phyloP scores from a whole-genome alignment of 2,329 filamentous ascomycete genomes.

The Calycina herbarum region DNA sequence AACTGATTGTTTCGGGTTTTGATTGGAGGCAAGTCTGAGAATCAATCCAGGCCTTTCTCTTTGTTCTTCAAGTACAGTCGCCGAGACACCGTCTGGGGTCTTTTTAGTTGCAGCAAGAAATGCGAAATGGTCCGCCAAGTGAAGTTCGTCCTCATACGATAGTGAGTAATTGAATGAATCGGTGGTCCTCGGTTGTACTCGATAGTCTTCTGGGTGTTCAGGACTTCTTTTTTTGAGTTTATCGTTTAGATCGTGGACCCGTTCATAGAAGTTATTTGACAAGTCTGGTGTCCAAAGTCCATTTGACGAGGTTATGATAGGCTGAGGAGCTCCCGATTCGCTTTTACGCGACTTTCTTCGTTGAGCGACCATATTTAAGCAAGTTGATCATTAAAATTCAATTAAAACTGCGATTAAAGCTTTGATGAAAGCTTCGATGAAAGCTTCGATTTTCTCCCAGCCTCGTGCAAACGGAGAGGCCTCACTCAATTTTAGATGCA shows the following conservation, averaged over 20 bases:
- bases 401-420: background rate
- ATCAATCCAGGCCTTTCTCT: constrained; percentile 11
- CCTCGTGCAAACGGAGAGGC: background rate
- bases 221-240: background rate
- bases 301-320: background rate
- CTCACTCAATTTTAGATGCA: background rate
- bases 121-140: constrained; percentile 30
- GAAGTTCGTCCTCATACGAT: constrained; percentile 23
- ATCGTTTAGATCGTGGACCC: background rate
- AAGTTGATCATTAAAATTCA: background rate
- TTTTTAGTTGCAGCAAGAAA: constrained; percentile 24
- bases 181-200: background rate
- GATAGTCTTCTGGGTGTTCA: background rate
- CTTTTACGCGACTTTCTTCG: background rate
- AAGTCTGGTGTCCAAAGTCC: background rate
- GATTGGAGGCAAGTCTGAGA: constrained; percentile 29
- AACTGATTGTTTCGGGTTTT: constrained; percentile 12
- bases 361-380: background rate
- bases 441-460: background rate
- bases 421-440: background rate
- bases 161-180: constrained; percentile 6
- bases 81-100: constrained; percentile 22
- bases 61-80: constrained; percentile 26
- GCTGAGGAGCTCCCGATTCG: background rate
- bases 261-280: background rate